Conservation (phyloP, 345 rosid genomes). For the Rhodamnia argentea region DNA sequence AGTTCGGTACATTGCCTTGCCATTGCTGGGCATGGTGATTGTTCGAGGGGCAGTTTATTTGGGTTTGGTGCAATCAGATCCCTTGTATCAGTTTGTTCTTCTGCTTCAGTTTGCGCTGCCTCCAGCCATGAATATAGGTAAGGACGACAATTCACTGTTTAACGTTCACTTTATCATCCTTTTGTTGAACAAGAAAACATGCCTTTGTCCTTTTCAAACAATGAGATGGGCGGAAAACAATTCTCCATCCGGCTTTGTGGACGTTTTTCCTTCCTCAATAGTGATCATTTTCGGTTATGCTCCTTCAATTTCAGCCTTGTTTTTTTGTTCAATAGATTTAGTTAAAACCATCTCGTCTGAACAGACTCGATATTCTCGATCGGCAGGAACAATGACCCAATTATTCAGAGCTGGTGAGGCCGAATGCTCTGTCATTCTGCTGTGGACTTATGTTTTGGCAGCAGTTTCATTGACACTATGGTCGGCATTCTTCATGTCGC, state of each 20-base stretch:
- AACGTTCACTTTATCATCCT: neutral
- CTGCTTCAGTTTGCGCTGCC: constrained; percentile 46
- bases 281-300: neutral
- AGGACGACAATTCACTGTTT: neutral
- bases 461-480: constrained; percentile 29
- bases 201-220: neutral
- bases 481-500: constrained; percentile 37
- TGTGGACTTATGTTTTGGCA: constrained; percentile 24
- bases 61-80: constrained; percentile 23
- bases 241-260: neutral
- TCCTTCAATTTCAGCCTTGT: neutral
- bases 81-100: constrained; percentile 38
- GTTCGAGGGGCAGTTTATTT: constrained; percentile 21
- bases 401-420: constrained; percentile 23
- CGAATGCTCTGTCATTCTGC: constrained; percentile 35
- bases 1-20: constrained; percentile 23
- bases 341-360: neutral
- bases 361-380: neutral
- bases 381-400: constrained; percentile 33
- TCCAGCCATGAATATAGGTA: constrained; percentile 44
- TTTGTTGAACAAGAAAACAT: neutral
- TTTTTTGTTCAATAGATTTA: neutral
- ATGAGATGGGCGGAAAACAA: neutral
- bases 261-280: neutral
- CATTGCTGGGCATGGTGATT: constrained; percentile 17